Percentiles rank a stretch among this genome's conserved stretches.
Evolutionary conservation across 1,284 basidiomycete genomes (phyloP).

Genomic region (Fomitopsis betulina): DNA sequence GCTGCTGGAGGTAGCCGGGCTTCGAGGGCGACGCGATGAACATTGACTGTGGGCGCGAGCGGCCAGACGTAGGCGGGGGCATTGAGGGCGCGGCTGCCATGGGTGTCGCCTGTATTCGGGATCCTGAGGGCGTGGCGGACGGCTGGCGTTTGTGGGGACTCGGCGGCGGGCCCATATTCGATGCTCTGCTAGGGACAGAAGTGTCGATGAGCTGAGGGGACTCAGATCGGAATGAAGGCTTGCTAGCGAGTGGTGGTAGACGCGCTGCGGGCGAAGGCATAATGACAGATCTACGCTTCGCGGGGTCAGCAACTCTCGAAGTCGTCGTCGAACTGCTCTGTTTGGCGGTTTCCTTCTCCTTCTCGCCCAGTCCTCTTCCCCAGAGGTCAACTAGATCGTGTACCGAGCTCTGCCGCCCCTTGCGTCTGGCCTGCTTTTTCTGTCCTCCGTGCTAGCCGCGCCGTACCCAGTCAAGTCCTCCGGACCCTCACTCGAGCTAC

Average conservation of each 20-base stretch:
- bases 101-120: conserved; percentile 1
- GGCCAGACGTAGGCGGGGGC: conserved; percentile 18
- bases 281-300: conserved; percentile 25
- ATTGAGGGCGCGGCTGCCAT: conserved; percentile 11
- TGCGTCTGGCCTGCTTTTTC: conserved; percentile 25
- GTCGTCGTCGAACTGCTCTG: conserved; percentile 13
- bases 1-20: conserved; percentile 16
- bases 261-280: conserved; percentile 21
- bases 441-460: conserved; percentile 13
- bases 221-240: conserved; percentile 14
- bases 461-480: conserved; percentile 30
- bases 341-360: conserved; percentile 14
- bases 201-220: conserved; percentile 28
- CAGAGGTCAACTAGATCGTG: conserved; percentile 76
- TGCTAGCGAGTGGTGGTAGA: conserved; percentile 13
- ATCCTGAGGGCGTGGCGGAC: conserved; percentile 7
- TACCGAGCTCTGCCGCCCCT: conserved; percentile 69
- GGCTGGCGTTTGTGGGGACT: conserved; percentile 22
- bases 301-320: conserved; percentile 5
- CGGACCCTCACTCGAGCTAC: conserved; percentile 30
- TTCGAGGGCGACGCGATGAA: conserved; percentile 45
- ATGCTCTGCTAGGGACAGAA: conserved; percentile 11
- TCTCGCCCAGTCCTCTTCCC: conserved; percentile 44
- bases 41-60: conserved; percentile 69
- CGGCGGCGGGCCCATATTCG: conserved; percentile 17